A percentile compares a stretch with the other conserved stretches of the same genome.
phyloP scores from a whole-genome alignment of 2,329 filamentous ascomycete species.

The Colletotrichum lindemuthianum region DNA sequence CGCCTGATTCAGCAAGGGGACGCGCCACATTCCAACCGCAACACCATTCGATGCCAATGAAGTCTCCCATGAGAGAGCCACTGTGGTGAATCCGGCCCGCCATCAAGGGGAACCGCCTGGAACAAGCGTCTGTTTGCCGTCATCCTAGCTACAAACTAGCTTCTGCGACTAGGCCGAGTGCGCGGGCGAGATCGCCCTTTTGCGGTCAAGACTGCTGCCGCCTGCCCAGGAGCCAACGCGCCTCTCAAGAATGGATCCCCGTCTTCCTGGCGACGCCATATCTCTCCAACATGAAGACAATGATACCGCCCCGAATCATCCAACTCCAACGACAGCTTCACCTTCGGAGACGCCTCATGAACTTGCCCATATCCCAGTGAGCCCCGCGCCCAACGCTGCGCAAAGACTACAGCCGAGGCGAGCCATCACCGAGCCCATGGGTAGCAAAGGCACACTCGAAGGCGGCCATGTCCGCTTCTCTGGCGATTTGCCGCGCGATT shows the following conservation, averaged over 20 bases:
- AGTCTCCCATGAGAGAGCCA: slow-evolving; percentile 20
- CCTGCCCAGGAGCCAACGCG: slow-evolving; percentile 29
- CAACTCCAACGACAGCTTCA: slow-evolving; percentile 1
- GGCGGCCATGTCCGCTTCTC: slow-evolving; percentile 41
- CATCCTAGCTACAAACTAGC: slow-evolving; percentile 22
- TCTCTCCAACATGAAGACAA: slow-evolving; percentile 30
- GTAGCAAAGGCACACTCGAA: slow-evolving; percentile 31
- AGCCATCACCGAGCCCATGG: slow-evolving; percentile 35
- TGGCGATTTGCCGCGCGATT: slow-evolving; percentile 37
- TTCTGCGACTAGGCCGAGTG: slow-evolving; percentile 12
- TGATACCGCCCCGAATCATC: slow-evolving; percentile 18
- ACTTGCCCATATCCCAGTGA: slow-evolving; percentile 11
- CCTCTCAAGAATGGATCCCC: slow-evolving; percentile 28
- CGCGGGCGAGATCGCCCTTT: slow-evolving; percentile 15
- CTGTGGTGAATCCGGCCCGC: slow-evolving; percentile 33
- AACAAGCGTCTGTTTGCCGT: slow-evolving; percentile 23
- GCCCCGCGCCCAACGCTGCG: slow-evolving; percentile 23
- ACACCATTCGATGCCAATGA: slow-evolving; percentile 22
- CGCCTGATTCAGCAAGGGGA: slow-evolving; percentile 25
- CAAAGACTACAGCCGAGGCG: slow-evolving; percentile 29
- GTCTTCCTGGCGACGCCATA: slow-evolving; percentile 20
- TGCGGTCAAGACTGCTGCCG: slow-evolving; percentile 17
- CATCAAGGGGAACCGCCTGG: slow-evolving; percentile 21
- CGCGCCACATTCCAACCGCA: slow-evolving; percentile 14
- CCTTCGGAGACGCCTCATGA: slow-evolving; percentile 25